These are phyloP conservation scores for Barnettozyma populi DNA, from an alignment of 805 yeast genomes.

Conservation along the genomic window DNA sequence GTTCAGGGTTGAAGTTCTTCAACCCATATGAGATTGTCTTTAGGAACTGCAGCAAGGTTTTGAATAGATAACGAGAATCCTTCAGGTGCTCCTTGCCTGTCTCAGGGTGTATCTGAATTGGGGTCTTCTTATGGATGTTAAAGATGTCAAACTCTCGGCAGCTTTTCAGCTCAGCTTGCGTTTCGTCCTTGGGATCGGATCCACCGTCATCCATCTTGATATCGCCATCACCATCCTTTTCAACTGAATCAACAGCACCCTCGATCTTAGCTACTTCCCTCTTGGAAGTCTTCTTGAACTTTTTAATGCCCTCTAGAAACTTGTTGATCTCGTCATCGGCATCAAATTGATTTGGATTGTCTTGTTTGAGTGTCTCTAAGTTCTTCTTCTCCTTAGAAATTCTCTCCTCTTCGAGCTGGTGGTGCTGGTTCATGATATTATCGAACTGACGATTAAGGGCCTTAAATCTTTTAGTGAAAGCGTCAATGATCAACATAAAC, in stretches of 20 bases:
- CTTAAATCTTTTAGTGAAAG: constrained; percentile 78
- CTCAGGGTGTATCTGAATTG: constrained; percentile 53
- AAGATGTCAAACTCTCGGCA: constrained; percentile 31
- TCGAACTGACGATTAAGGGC: constrained; percentile 68
- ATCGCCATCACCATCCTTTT: constrained; percentile 26
- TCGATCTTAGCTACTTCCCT: not conserved
- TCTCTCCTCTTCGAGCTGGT: constrained; percentile 41
- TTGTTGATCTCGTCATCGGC: constrained; percentile 33
- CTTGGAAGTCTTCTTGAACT: constrained; percentile 6
- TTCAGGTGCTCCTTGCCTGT: constrained; percentile 59
- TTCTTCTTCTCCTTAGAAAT: constrained; percentile 39
- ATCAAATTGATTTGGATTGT: constrained; percentile 28
- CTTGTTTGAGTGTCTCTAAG: constrained; percentile 26
- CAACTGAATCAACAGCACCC: not conserved
- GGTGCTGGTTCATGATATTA: constrained; percentile 58
- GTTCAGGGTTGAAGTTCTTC: constrained; percentile 84
- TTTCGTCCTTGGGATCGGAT: constrained; percentile 13
- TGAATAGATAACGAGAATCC: constrained; percentile 82
- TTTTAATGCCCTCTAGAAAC: constrained; percentile 24
- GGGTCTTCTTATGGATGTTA: constrained; percentile 44
- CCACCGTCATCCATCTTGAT: constrained; percentile 23
- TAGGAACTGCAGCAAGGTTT: constrained; percentile 83
- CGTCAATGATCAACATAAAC: constrained; percentile 78
- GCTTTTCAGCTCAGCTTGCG: not conserved
- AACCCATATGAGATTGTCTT: constrained; percentile 87